Base-by-base conservation (phyloP, 2,329 filamentous ascomycete genomes). In the Cordyceps cateniannulata region DNA sequence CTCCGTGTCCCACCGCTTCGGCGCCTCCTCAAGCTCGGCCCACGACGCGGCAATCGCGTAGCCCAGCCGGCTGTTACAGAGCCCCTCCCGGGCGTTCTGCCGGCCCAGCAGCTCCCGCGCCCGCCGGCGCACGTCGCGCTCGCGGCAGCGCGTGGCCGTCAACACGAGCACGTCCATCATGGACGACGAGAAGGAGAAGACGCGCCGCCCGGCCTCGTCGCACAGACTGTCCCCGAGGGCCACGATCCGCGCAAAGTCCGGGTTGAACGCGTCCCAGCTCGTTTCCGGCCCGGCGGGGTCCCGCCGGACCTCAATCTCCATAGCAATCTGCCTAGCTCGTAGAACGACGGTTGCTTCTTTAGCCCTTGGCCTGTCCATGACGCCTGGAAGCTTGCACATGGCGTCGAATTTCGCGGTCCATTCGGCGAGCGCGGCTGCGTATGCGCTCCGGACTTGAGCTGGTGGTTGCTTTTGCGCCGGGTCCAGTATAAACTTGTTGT, bases 171-270 rank as follows among this genome's bases (percentile, higher is more conserved):
- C 55, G 14, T 58, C 55, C 29, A 58, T 42, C 47, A 58, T 49
- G n/a, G 55, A 58, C 14, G 55, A 58, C 16, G 55, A 58, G 45
- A 49, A 58, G 8, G 55, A 49, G 18, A 58, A 58, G 7, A 58
- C 45, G 32, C 32, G 32, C 32, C 55, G 44, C 16, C 45, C 55
- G 16, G 8, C n/a, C 3, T n/a, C 45, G 5, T 29, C 29, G 1
- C 20, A 27, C 32, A 58, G 22, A 5, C 35, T 14, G 29, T n/a
- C 27, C 18, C 45, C 55, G 1, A 58, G 44, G 1, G 55, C 14
- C 16, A 58, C 45, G n/a, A 58, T 40, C 20, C 9, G 18, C 20
- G 45, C 55, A 35, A 58, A 58, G 2, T 24, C 44, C 14, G 45
- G 12, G 4, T 8, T 20, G 45, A 40, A 50, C 8, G 35, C 55